phyloP scores from a whole-genome alignment of 2,329 filamentous ascomycete species.

The Aspergillus glaucus region DNA sequence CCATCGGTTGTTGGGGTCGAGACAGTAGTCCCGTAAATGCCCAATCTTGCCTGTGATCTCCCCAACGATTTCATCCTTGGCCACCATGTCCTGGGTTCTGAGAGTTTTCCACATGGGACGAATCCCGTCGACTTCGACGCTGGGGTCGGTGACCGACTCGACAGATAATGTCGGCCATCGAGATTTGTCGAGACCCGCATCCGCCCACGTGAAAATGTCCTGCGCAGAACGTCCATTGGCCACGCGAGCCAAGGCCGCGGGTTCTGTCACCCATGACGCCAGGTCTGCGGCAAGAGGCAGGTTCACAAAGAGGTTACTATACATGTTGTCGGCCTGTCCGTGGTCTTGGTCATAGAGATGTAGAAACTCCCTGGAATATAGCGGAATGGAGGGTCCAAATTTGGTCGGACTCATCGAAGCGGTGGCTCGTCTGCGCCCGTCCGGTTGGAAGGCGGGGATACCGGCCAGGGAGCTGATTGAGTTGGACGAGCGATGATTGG shows the following conservation, averaged over 20 bases:
- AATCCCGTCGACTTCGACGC: constrained; percentile 46
- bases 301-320: constrained; percentile 72
- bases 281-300: constrained; percentile 69
- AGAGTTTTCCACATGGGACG: constrained; percentile 62
- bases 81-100: constrained; percentile 48
- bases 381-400: constrained; percentile 56
- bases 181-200: constrained; percentile 49
- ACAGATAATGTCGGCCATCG: constrained; percentile 48
- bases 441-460: constrained; percentile 59
- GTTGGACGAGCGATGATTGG: constrained; percentile 69
- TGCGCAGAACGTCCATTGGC: constrained; percentile 56
- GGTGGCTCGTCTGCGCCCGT: constrained; percentile 55
- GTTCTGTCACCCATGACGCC: constrained; percentile 71
- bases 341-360: constrained; percentile 63
- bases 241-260: constrained; percentile 60
- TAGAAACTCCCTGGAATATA: constrained; percentile 70
- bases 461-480: constrained; percentile 65
- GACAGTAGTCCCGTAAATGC: constrained; percentile 66
- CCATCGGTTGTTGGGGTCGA: constrained; percentile 61
- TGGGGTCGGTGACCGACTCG: constrained; percentile 47
- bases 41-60: constrained; percentile 75
- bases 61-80: constrained; percentile 52
- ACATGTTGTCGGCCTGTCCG: constrained; percentile 47
- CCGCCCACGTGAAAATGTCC: constrained; percentile 64
- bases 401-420: constrained; percentile 69